phyloP scores from a whole-genome alignment of 441 rosid species.

The Eutrema salsugineum region DNA sequence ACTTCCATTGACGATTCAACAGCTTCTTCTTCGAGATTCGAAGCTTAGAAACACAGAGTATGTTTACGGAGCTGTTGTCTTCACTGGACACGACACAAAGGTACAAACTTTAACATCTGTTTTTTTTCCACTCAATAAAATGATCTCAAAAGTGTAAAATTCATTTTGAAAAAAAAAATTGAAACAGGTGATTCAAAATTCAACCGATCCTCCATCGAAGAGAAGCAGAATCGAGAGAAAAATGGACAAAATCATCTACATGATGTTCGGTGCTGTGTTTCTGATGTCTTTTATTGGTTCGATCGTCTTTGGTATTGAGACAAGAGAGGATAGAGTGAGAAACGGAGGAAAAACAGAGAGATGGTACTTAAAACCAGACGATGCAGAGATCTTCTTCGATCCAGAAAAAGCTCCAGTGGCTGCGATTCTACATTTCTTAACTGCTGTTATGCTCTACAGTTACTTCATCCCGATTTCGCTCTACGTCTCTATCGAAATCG shows the following conservation, averaged over 20 bases:
- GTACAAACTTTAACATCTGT: constrained; percentile 21
- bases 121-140: background rate
- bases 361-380: constrained; percentile 69
- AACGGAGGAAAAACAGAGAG: constrained; percentile 48
- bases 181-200: constrained; percentile 47
- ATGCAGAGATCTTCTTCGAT: constrained; percentile 39
- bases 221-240: constrained; percentile 64
- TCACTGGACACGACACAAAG: constrained; percentile 81
- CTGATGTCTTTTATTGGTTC: constrained; percentile 49
- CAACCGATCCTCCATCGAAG: constrained; percentile 71
- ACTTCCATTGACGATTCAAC: constrained; percentile 57
- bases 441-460: constrained; percentile 55
- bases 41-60: constrained; percentile 73
- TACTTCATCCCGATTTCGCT: constrained; percentile 68
- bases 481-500: constrained; percentile 71
- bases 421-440: constrained; percentile 46
- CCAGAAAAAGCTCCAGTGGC: constrained; percentile 44
- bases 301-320: constrained; percentile 52
- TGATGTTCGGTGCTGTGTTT: constrained; percentile 45
- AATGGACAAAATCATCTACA: constrained; percentile 64
- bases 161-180: background rate
- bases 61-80: constrained; percentile 63
- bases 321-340: constrained; percentile 42
- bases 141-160: background rate
- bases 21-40: constrained; percentile 70